Evolutionary conservation across 805 yeast genomes (phyloP).

Genomic region (Blastobotrys americana): DNA sequence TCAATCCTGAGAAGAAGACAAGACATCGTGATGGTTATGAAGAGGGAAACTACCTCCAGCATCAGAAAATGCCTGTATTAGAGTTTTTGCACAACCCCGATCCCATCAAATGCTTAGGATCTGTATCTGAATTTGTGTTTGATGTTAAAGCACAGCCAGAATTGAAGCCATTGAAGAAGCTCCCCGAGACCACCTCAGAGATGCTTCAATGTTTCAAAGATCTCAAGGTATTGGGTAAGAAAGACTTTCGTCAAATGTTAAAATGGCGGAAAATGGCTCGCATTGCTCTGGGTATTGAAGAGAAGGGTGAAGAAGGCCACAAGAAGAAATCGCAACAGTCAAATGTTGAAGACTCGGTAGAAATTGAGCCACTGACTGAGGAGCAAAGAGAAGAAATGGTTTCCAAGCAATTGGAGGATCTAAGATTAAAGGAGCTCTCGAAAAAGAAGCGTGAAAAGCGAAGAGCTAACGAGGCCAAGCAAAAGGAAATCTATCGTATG

Average conservation of each 20-base stretch:
- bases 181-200: constrained; percentile 74
- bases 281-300: constrained; percentile 61
- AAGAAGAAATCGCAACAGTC: constrained; percentile 28
- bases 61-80: constrained; percentile 63
- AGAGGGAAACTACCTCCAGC: constrained; percentile 74
- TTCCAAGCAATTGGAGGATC: constrained; percentile 71
- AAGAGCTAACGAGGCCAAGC: constrained; percentile 71
- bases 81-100: constrained; percentile 79
- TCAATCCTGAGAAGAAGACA: constrained; percentile 85
- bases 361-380: constrained; percentile 68
- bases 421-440: constrained; percentile 63
- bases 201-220: constrained; percentile 79
- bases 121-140: constrained; percentile 53
- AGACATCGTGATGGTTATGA: constrained; percentile 96
- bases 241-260: constrained; percentile 78
- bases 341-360: constrained; percentile 46
- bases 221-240: constrained; percentile 87
- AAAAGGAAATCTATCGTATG: constrained; percentile 81
- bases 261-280: constrained; percentile 89
- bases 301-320: constrained; percentile 19
- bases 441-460: constrained; percentile 75
- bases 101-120: constrained; percentile 77
- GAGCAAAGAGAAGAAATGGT: constrained; percentile 58
- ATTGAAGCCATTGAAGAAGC: constrained; percentile 61
- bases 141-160: constrained; percentile 63